phyloP scores from a whole-genome alignment of 257 asterid species.

The Capsicum pubescens region DNA sequence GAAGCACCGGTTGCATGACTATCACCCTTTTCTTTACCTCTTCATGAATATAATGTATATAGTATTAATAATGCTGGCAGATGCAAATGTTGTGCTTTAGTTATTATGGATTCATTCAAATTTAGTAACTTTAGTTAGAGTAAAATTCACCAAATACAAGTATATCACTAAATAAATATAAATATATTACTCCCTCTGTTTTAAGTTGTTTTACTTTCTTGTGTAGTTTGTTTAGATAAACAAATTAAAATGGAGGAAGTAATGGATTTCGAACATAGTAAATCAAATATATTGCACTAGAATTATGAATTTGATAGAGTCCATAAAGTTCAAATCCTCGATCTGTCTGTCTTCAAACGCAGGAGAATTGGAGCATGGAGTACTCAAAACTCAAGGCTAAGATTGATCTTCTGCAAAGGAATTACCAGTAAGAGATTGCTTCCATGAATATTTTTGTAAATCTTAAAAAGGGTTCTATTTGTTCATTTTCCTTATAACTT shows the following conservation, averaged over 20 bases:
- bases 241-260: too few species aligned
- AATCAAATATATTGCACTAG: neutral
- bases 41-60: too few species aligned
- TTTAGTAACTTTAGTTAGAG: too few species aligned
- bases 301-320: neutral
- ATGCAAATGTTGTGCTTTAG: too few species aligned
- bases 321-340: neutral
- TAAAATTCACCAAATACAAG: too few species aligned
- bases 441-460: neutral
- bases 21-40: neutral
- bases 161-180: too few species aligned
- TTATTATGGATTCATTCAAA: too few species aligned
- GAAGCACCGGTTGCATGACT: conserved; percentile 42
- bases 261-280: neutral
- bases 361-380: conserved; percentile 44
- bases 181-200: too few species aligned
- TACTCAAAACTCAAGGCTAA: conserved; percentile 43
- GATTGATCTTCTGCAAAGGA: conserved; percentile 49
- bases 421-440: conserved; percentile 38
- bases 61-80: too few species aligned
- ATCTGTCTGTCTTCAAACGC: too few species aligned
- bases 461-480: neutral
- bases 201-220: too few species aligned
- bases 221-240: too few species aligned
- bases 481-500: neutral